Conservation (phyloP, 2,329 filamentous ascomycete genomes). For the Ophiostoma novo-ulmi region DNA sequence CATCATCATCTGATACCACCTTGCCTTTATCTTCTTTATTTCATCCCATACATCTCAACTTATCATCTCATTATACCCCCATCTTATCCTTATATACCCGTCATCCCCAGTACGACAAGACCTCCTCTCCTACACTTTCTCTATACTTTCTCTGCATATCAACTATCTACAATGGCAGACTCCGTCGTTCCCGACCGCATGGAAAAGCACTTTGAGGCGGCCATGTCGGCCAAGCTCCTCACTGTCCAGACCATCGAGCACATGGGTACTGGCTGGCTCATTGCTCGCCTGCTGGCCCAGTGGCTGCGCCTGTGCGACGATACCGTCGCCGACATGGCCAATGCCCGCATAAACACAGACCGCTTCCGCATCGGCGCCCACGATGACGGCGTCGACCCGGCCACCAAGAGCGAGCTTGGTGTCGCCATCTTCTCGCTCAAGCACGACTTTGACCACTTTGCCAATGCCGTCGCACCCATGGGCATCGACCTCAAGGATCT, state of each 20-base stretch:
- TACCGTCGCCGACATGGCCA: constrained; percentile 5
- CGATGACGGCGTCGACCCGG: constrained; percentile 20
- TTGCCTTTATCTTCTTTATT: neutral
- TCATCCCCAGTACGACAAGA: too few relatives aligned
- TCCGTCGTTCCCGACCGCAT: neutral
- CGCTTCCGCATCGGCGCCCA: constrained; percentile 18
- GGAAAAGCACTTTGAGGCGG: constrained; percentile 16
- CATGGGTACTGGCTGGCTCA: constrained; percentile 14
- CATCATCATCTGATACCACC: neutral
- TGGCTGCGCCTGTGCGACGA: constrained; percentile 14
- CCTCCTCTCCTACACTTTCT: neutral
- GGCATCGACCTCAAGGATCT: constrained; percentile 25
- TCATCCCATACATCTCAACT: neutral
- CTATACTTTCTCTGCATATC: neutral
- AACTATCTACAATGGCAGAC: constrained; percentile 9
- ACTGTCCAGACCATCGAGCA: constrained; percentile 13
- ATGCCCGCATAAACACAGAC: constrained; percentile 12
- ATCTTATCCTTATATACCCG: too few relatives aligned
- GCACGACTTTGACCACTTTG: constrained; percentile 25
- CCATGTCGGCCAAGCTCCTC: constrained; percentile 15
- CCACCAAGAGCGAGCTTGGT: constrained; percentile 21
- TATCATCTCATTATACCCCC: neutral
- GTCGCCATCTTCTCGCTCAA: constrained; percentile 26
- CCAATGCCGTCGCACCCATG: constrained; percentile 20
- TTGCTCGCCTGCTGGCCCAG: constrained; percentile 11